Conservation (phyloP, 2,329 filamentous ascomycete genomes). For the Epichloe hybrida region DNA sequence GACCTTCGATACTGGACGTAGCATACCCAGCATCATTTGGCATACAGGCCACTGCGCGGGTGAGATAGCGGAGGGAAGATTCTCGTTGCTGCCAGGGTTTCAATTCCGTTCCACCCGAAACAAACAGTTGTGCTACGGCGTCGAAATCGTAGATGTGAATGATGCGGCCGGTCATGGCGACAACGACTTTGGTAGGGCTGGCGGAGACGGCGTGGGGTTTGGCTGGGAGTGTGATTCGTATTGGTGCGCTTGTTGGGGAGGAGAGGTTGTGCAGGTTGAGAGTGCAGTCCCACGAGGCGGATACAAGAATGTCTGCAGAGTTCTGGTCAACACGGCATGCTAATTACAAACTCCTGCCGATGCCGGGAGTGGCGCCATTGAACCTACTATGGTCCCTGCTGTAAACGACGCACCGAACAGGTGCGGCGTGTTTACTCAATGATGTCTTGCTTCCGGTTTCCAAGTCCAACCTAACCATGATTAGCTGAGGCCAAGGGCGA, state of each 20-base stretch:
- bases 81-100: constrained; percentile 89
- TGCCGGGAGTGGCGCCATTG: background rate
- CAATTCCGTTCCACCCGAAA: constrained; percentile 31
- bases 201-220: constrained; percentile 83
- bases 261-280: constrained; percentile 67
- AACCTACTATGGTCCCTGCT: constrained; percentile 53
- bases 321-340: background rate
- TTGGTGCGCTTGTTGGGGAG: constrained; percentile 37
- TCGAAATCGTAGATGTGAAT: constrained; percentile 88
- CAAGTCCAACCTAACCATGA: constrained; percentile 46
- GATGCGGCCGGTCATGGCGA: constrained; percentile 90
- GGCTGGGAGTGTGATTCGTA: constrained; percentile 58
- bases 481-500: background rate
- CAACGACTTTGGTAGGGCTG: constrained; percentile 68
- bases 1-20: constrained; percentile 81
- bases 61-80: constrained; percentile 92
- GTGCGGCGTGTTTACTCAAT: constrained; percentile 64
- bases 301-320: constrained; percentile 56
- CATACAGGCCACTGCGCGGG: constrained; percentile 87
- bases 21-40: constrained; percentile 91
- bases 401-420: constrained; percentile 76
- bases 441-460: constrained; percentile 57
- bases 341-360: background rate
- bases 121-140: constrained; percentile 43
- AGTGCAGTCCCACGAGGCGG: constrained; percentile 85